Evolutionary conservation across 179 eudicot species (phyloP), one percentile per base, ranked within the genome.

Genomic region (Monotropa hypopitys): DNA sequence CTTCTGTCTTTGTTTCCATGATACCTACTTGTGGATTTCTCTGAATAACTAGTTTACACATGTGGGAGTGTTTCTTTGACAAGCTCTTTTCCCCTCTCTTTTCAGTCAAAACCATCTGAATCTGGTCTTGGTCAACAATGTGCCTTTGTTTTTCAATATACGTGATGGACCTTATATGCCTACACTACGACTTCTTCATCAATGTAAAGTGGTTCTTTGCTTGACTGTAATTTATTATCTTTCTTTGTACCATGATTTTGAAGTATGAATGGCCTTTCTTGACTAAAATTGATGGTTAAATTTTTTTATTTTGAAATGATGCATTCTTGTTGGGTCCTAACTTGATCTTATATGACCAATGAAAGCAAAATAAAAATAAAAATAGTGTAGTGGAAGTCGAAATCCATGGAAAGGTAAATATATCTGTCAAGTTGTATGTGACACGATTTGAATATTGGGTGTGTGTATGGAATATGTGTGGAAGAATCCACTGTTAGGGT

Each of bases 141-240:
- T 93, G 72, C 99, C 98, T 10, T 82, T 95, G 21, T 95, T 95
- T 83, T 95, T 95, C 85, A 93, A 95, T 74, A 81, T 95, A 72
- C 94, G 99, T 49, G 99, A 95, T 85, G 99, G 99, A 79, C 99
- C 99, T 51, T 95, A 95, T 79, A 95, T 95, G 99, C 99, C 99
- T 74, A 95, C 99, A 5, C 84, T 95, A 53, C 88, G 99, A 32
- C 97, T 95, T 76, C 98, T 95, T 79, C 99, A 95, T 86, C 95
- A 93, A 79, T 95, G 99, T 93, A 85, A 88, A 75, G 78, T 70
- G 77, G 63, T 47, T 67, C 53, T 61, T 66, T 53, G 11, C 50
- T 59, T 71, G 46, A 61, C 7, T 18, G 50, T 0, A n/a, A 51
- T 74, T 21, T 53, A 7, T 74, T 74, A n/a, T 42, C n/a, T 56